Evolutionary conservation across 352 stramenopile species (phyloP).

Genomic region (Phytopythium sindhum): DNA sequence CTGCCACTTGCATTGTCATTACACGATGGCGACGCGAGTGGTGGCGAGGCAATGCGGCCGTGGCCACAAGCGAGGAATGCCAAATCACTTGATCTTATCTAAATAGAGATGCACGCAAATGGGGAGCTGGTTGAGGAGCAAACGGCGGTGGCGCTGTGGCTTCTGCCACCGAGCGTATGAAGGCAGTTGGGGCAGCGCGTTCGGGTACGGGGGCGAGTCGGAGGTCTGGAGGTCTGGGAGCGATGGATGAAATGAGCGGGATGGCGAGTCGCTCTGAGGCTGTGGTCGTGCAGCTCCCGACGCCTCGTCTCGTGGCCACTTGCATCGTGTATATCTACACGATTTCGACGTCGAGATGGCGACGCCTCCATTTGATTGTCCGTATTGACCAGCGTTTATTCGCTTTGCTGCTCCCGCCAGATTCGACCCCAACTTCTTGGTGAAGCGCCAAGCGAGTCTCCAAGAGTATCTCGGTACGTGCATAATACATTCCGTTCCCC

Average conservation of each 20-base stretch:
- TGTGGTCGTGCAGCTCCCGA: neutral
- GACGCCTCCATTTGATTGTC: neutral
- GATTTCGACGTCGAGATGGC: neutral
- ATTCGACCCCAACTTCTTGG: slow-evolving; percentile 82
- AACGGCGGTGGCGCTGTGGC: slow-evolving; percentile 1
- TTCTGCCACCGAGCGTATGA: neutral
- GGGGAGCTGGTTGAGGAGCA: neutral
- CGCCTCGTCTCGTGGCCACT: neutral
- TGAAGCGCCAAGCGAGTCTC: slow-evolving; percentile 69
- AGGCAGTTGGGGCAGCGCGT: neutral
- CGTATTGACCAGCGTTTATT: neutral
- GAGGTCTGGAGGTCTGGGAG: neutral
- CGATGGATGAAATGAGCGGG: neutral
- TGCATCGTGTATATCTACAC: neutral
- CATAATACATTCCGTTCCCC: no score
- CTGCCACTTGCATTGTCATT: neutral
- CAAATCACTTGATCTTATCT: slow-evolving; percentile 92
- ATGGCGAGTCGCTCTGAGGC: slow-evolving; percentile 2
- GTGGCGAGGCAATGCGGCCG: neutral
- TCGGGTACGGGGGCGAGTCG: neutral
- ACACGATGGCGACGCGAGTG: neutral
- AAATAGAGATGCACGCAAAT: slow-evolving; percentile 13
- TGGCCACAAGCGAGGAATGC: slow-evolving; percentile 48
- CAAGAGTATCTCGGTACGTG: slow-evolving; percentile 66
- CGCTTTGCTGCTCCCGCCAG: slow-evolving; percentile 16